These are phyloP conservation scores for Platismatia glauca DNA, from an alignment of 495 filamentous ascomycete genomes.

Conservation along the genomic window DNA sequence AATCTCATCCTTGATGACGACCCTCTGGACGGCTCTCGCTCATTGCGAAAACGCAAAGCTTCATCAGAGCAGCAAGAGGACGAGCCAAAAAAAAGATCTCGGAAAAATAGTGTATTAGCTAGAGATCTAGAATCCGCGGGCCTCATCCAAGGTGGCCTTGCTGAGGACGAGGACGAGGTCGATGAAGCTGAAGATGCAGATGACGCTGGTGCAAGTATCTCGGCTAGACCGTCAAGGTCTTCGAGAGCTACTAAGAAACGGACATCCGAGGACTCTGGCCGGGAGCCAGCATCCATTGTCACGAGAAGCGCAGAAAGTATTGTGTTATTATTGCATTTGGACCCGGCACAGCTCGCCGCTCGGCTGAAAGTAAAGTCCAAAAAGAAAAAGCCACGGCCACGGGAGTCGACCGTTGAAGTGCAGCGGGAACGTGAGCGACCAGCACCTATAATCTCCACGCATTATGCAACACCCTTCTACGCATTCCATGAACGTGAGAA, in stretches of 20 bases:
- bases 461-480: constrained; percentile 68
- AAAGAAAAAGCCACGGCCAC: constrained; percentile 19
- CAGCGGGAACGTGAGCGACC: constrained; percentile 39
- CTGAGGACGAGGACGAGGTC: constrained; percentile 17
- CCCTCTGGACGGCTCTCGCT: constrained; percentile 74
- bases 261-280: constrained; percentile 25
- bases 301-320: constrained; percentile 36
- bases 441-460: constrained; percentile 38
- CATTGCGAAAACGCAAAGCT: constrained; percentile 78
- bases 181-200: constrained; percentile 24
- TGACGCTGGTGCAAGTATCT: constrained; percentile 18
- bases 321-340: constrained; percentile 51
- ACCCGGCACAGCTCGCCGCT: constrained; percentile 47
- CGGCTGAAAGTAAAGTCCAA: constrained; percentile 40
- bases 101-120: constrained; percentile 21
- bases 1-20: constrained; percentile 67
- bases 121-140: constrained; percentile 17
- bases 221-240: constrained; percentile 20
- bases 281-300: constrained; percentile 27
- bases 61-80: constrained; percentile 47
- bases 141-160: constrained; percentile 4
- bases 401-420: constrained; percentile 35
- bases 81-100: constrained; percentile 39
- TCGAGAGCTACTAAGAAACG: constrained; percentile 31
- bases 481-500: constrained; percentile 77